These are phyloP conservation scores for Boletus edulis DNA, from an alignment of 768 basidiomycete genomes.

Conservation along the genomic window DNA sequence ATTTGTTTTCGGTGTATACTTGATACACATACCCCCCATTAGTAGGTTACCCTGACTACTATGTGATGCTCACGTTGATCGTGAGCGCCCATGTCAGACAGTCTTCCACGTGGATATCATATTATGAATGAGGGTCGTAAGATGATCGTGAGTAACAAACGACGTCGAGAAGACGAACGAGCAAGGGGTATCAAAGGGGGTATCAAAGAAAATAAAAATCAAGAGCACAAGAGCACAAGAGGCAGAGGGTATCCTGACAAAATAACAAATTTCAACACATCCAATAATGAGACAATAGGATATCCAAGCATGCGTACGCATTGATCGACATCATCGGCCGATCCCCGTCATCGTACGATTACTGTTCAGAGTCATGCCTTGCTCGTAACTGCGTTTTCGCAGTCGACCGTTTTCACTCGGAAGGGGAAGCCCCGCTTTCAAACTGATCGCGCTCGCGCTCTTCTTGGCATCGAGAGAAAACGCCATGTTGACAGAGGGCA, in stretches of 20 bases:
- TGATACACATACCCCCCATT: not conserved
- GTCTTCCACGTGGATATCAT: not conserved
- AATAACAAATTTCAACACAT: too few relatives aligned
- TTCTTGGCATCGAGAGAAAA: constrained; percentile 59
- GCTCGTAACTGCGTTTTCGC: constrained; percentile 35
- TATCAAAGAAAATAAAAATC: constrained; percentile 2
- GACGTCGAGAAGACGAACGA: not conserved
- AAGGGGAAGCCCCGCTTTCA: constrained; percentile 31
- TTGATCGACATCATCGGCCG: constrained; percentile 28
- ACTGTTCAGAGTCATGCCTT: constrained; percentile 29
- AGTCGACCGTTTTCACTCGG: constrained; percentile 49
- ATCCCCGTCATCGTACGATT: constrained; percentile 56
- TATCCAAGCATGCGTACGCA: not conserved
- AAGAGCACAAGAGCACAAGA: not conserved
- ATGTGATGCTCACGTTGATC: not conserved
- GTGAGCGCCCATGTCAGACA: not conserved
- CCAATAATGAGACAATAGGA: not conserved
- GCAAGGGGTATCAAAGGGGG: not conserved
- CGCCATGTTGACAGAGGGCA: constrained; percentile 63
- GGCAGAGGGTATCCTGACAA: too few relatives aligned
- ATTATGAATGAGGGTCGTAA: not conserved
- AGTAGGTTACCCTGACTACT: not conserved
- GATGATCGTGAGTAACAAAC: constrained; percentile 1
- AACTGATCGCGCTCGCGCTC: constrained; percentile 44
- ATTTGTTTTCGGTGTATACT: too few relatives aligned